phyloP scores from a whole-genome alignment of 805 yeast genomes.

The Yarrowia bubula region DNA sequence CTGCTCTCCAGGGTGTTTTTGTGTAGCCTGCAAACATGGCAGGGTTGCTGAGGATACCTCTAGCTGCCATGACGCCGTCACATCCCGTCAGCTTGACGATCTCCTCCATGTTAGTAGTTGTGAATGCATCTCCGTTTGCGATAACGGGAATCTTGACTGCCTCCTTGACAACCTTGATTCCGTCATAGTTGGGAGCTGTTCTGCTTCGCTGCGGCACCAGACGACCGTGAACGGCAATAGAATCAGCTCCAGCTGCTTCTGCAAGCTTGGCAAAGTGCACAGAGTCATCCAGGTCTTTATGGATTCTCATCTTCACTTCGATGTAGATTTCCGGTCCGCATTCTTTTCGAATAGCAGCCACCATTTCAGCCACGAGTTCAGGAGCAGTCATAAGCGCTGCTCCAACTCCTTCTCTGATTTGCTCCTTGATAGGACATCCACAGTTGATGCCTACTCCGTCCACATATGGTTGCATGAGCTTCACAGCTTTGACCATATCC shows the following conservation, averaged over 20 bases:
- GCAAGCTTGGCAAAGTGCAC: slow-evolving; percentile 66
- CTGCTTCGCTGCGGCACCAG: slow-evolving; percentile 82
- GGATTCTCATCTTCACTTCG: slow-evolving; percentile 91
- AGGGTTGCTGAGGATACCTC: slow-evolving; percentile 85
- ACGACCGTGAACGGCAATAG: slow-evolving; percentile 92
- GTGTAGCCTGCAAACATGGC: slow-evolving; percentile 75
- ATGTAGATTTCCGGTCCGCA: slow-evolving; percentile 72
- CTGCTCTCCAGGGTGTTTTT: slow-evolving; percentile 84
- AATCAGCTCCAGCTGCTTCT: slow-evolving; percentile 87
- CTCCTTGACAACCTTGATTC: slow-evolving; percentile 64
- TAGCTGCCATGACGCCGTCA: slow-evolving; percentile 93
- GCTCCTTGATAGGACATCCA: slow-evolving; percentile 96
- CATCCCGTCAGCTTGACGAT: slow-evolving; percentile 69
- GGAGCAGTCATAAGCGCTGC: slow-evolving; percentile 89
- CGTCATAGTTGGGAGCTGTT: slow-evolving; percentile 77
- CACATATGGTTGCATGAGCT: slow-evolving; percentile 84
- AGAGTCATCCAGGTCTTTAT: slow-evolving; percentile 70
- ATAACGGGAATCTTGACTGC: slow-evolving; percentile 66
- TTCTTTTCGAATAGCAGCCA: slow-evolving; percentile 70
- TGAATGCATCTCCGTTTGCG: slow-evolving; percentile 96
- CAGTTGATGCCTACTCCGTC: slow-evolving; percentile 95
- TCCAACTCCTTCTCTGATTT: slow-evolving; percentile 93
- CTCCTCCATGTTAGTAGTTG: slow-evolving; percentile 57
- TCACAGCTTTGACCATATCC: slow-evolving; percentile 78
- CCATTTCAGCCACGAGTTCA: slow-evolving; percentile 79